Evolutionary conservation across 208 protist species (phyloP), one percentile per base, ranked within the genome.

Genomic region (Crithidia mellificae): DNA sequence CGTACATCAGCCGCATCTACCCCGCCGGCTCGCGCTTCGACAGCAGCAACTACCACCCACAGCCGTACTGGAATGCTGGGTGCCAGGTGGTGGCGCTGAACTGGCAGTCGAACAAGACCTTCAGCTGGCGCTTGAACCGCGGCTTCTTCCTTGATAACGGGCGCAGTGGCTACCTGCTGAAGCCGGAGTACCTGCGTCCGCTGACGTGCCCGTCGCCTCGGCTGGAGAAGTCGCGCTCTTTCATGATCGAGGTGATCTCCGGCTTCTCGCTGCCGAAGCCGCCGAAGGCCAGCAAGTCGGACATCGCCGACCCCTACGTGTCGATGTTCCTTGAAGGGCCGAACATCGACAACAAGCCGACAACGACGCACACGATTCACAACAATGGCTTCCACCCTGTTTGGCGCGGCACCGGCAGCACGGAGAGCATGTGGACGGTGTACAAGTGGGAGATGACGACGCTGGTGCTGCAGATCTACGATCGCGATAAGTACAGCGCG

Each of bases 81-180:
- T 92, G 76, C 63, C 94, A 98, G 66, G 54, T 98, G 3, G 90
- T 93, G 19, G 94, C 95, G n/a, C 63, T 98, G 11, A 98, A 98
- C 83, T 97, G 83, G 74, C 96, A 98, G 68, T 85, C 80, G 6
- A 76, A 14, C 27, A 80, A 81, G 39, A 79, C 77, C 17, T 84
- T 80, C 30, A 67, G 77, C 66, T 82, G 82, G 75, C 78, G 86
- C 14, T 58, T 95, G n/a, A 98, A 98, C 69, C 51, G 66, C 22
- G 85, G 80, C 46, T 88, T 92, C 67, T 99, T 98, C 76, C 39
- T 61, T 30, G 88, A 96, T 59, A 98, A 98, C 73, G 96, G 96
- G 51, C 63, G 73, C 49, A 93, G 87, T 69, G 96, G 97, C 11
- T 99, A 98, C 75, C 52, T 98, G 27, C 84, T 98, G 34, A 98